These are phyloP conservation scores for Pecoramyces ruminantium DNA, from an alignment of 192 early-diverging fungal genomes.

Conservation along the genomic window DNA sequence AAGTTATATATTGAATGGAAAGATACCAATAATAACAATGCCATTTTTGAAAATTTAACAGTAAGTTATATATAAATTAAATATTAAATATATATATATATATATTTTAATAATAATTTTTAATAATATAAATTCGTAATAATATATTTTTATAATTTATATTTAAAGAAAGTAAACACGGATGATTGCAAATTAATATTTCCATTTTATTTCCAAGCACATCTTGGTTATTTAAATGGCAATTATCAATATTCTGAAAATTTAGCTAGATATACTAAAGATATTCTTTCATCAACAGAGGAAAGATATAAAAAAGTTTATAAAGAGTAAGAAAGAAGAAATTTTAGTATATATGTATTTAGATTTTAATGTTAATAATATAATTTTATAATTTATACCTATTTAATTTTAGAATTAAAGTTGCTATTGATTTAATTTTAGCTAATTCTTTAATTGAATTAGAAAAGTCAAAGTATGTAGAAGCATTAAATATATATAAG, in stretches of 20 bases:
- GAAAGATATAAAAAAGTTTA: not conserved
- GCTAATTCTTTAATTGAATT: not conserved
- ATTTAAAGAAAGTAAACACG: not conserved
- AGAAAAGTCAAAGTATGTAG: not conserved
- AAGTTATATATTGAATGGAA: not conserved
- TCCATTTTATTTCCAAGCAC: not conserved
- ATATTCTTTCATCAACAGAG: not conserved
- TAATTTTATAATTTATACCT: too few species aligned
- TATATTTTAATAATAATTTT: too few species aligned
- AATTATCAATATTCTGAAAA: not conserved
- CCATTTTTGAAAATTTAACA: not conserved
- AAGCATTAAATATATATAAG: not conserved
- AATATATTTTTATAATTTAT: not conserved
- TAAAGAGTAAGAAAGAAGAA: not conserved
- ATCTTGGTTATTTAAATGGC: not conserved
- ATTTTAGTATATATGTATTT: too few species aligned
- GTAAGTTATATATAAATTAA: too few species aligned
- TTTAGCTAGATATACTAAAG: not conserved
- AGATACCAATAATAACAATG: not conserved
- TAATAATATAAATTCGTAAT: too few species aligned
- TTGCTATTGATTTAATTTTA: not conserved
- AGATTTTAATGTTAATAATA: too few species aligned
- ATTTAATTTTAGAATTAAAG: not conserved
- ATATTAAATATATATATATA: too few species aligned
- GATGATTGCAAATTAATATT: not conserved